phyloP scores from a whole-genome alignment of 75 land plant species.

The Chamaecyparis obtusa region DNA sequence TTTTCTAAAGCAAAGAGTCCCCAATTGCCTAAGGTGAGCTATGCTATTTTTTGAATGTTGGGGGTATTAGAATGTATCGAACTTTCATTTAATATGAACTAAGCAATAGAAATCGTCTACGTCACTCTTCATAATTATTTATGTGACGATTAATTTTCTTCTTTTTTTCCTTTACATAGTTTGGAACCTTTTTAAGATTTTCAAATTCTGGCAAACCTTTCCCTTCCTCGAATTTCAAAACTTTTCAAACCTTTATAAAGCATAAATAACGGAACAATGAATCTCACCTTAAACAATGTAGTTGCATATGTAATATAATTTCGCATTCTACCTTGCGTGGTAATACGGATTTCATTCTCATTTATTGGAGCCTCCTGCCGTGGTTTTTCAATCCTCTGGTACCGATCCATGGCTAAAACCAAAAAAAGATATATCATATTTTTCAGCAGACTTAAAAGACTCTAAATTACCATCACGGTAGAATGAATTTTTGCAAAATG shows the following conservation, averaged over 20 bases:
- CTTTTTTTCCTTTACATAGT: not conserved
- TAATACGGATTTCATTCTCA: slow-evolving; percentile 86
- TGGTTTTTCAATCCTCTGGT: slow-evolving; percentile 86
- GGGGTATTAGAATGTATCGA: not conserved
- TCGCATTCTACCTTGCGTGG: slow-evolving; percentile 79
- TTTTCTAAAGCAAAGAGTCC: not conserved
- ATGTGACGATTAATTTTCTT: not conserved
- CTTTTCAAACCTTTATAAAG: not conserved
- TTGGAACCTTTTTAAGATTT: not conserved
- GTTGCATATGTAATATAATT: slow-evolving; percentile 85
- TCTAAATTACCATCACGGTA: not conserved
- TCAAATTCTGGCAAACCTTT: not conserved
- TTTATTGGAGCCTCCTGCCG: slow-evolving; percentile 70
- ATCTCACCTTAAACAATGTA: slow-evolving; percentile 58
- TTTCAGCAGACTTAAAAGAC: not conserved
- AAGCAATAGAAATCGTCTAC: not conserved
- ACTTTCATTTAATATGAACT: not conserved
- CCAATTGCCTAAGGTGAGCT: not conserved
- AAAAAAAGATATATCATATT: not conserved
- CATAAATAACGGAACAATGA: not conserved
- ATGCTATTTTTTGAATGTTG: not conserved
- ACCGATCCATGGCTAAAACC: slow-evolving; percentile 57
- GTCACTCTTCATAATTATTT: not conserved
- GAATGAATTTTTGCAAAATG: not conserved
- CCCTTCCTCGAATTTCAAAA: not conserved